Evolutionary conservation across 345 rosid species (phyloP), one percentile per base, ranked within the genome.

Genomic region (Gossypium anomalum): DNA sequence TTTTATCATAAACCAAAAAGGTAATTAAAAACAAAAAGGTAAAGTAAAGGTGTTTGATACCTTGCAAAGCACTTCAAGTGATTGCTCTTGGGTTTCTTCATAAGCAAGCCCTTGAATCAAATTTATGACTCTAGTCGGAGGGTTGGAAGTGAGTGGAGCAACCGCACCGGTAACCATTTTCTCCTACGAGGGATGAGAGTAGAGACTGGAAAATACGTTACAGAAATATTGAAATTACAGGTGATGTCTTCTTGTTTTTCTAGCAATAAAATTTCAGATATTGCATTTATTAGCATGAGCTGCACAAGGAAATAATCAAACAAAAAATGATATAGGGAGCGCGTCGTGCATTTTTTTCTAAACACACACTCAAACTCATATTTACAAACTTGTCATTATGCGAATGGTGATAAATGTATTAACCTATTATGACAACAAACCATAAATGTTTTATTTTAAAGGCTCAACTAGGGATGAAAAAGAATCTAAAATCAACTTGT

Each of bases 61-160:
- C 80, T 74, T 47, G 14, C 60, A 43, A 20, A 88, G 88, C 44
- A 79, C 43, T 0, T 51, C 58, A 25, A 88, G 81, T 1, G 88
- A 81, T 0, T 11, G 29, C 19, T 85, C 77, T 53, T 76, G 75
- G 11, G 70, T 60, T 25, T n/a, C 13, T 11, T 9, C 53, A n/a
- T 29, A 69, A 2, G 73, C 70, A 29, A 88, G 73, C 41, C 79
- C 82, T 23, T 1, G 7, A 75, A 88, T 73, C 87, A 80, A 78
- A 9, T 34, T 70, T 16, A 0, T 3, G 51, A 83, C 17, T 38
- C 3, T 5, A 15, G 20, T 7, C 48, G 3, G 38, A 34, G 38
- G 8, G 71, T 14, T 22, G 29, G 27, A 10, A 4, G n/a, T 7
- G 70, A 34, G 3, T 66, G 53, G 38, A 19, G n/a, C 34, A 52